Evolutionary conservation across 1,139 yeast genomes (phyloP).

Genomic region (Saccharomyces uvarum): DNA sequence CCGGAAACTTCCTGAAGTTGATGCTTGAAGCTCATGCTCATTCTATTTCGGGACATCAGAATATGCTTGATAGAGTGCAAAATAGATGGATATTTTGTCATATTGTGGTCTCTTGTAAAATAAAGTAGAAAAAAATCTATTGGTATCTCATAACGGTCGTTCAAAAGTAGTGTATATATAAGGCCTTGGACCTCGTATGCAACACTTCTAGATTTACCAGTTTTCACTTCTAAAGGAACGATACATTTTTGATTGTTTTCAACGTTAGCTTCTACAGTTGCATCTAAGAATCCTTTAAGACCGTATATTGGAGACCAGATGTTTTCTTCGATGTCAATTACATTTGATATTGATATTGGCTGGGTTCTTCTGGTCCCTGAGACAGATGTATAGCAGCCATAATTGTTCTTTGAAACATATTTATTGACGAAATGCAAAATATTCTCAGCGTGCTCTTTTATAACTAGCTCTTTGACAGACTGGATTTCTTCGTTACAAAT

Average conservation of each 20-base stretch:
- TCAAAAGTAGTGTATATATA: slow-evolving; percentile 70
- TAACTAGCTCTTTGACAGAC: slow-evolving; percentile 41
- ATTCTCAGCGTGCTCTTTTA: slow-evolving; percentile 44
- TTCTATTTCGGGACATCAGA: slow-evolving; percentile 59
- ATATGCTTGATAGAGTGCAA: slow-evolving; percentile 52
- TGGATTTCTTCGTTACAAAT: slow-evolving; percentile 48
- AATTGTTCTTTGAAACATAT: slow-evolving; percentile 33
- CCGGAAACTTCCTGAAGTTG: slow-evolving; percentile 34
- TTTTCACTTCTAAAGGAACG: slow-evolving; percentile 82
- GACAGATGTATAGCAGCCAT: slow-evolving; percentile 29
- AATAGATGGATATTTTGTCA: slow-evolving; percentile 50
- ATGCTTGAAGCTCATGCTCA: slow-evolving; percentile 53
- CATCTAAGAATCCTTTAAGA: slow-evolving; percentile 85
- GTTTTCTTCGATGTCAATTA: slow-evolving; percentile 81
- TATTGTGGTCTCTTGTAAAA: slow-evolving; percentile 57
- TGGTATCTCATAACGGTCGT: slow-evolving; percentile 69
- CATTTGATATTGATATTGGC: slow-evolving; percentile 49
- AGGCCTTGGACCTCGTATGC: slow-evolving; percentile 84
- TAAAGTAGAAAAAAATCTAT: slow-evolving; percentile 61
- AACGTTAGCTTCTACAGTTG: slow-evolving; percentile 59
- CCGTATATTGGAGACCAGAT: slow-evolving; percentile 91
- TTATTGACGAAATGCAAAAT: slow-evolving; percentile 57
- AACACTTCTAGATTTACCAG: slow-evolving; percentile 57
- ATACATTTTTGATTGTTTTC: slow-evolving; percentile 35
- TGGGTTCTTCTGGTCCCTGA: slow-evolving; percentile 39